These are phyloP conservation scores for Saccharomycopsis javanensis DNA, from an alignment of 805 yeast genomes.

Conservation along the genomic window DNA sequence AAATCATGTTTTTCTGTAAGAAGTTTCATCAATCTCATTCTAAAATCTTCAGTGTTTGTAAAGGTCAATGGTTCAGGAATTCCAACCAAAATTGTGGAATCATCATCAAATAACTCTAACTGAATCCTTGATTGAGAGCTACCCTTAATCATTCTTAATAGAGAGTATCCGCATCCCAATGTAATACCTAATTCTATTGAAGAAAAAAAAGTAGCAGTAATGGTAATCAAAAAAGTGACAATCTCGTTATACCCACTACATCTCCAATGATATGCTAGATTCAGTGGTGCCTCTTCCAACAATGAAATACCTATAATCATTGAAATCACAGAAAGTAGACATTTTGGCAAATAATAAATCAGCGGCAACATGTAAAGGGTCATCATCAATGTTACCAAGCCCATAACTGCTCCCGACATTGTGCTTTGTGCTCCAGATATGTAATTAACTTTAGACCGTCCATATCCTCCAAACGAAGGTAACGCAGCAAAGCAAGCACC, in stretches of 20 bases:
- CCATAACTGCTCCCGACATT: constrained; percentile 74
- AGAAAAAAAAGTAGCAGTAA: constrained; percentile 51
- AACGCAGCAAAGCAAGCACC: constrained; percentile 51
- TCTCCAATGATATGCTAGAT: constrained; percentile 59
- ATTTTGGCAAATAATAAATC: constrained; percentile 66
- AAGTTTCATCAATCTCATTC: constrained; percentile 53
- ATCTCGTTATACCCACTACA: constrained; percentile 74
- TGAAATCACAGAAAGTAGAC: constrained; percentile 72
- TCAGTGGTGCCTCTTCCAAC: constrained; percentile 78
- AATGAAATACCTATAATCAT: constrained; percentile 60
- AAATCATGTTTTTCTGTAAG: constrained; percentile 54
- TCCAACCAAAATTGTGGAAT: constrained; percentile 41
- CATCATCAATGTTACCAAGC: constrained; percentile 59
- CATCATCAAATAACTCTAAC: constrained; percentile 65
- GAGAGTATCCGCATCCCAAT: constrained; percentile 74
- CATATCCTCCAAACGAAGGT: constrained; percentile 95
- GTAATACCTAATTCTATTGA: constrained; percentile 87
- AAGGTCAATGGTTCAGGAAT: constrained; percentile 85
- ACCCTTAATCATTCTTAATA: constrained; percentile 69
- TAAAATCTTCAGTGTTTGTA: constrained; percentile 73
- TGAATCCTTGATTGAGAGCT: constrained; percentile 79
- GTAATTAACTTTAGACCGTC: constrained; percentile 82
- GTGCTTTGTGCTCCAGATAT: constrained; percentile 83
- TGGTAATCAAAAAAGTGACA: constrained; percentile 54
- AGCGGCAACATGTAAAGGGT: constrained; percentile 49